Evolutionary conservation across 768 basidiomycete genomes (phyloP).

Genomic region (Tricholomella constricta): DNA sequence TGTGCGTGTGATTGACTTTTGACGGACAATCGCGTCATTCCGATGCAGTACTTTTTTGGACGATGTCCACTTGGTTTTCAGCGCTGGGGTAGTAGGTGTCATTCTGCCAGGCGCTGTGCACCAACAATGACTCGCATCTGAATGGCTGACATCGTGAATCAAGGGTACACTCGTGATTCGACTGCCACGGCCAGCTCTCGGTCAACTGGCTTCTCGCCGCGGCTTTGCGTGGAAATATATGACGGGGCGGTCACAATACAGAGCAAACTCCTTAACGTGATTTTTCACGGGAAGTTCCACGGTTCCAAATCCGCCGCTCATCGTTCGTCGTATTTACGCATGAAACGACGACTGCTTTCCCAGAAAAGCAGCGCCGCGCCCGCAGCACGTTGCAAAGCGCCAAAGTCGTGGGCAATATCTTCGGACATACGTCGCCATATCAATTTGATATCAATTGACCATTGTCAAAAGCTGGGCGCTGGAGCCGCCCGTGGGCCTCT

Average conservation of each 20-base stretch:
- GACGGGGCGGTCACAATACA: neutral
- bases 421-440: neutral
- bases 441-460: neutral
- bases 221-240: slow-evolving; percentile 2
- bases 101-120: neutral
- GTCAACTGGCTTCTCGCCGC: slow-evolving; percentile 8
- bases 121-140: slow-evolving; percentile 5
- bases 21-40: neutral
- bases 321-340: slow-evolving; percentile 6
- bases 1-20: slow-evolving; percentile 12
- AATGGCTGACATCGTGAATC: slow-evolving; percentile 6
- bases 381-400: neutral
- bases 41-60: neutral
- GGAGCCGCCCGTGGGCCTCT: neutral
- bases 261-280: neutral
- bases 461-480: neutral
- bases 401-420: neutral
- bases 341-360: neutral
- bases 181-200: neutral
- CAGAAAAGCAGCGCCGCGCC: neutral
- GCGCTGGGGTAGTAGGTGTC: neutral
- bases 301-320: neutral
- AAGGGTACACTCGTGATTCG: neutral
- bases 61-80: neutral
- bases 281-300: neutral